Conservation (phyloP, 495 filamentous ascomycete genomes). For the Hypoxylon crocopeplum region DNA sequence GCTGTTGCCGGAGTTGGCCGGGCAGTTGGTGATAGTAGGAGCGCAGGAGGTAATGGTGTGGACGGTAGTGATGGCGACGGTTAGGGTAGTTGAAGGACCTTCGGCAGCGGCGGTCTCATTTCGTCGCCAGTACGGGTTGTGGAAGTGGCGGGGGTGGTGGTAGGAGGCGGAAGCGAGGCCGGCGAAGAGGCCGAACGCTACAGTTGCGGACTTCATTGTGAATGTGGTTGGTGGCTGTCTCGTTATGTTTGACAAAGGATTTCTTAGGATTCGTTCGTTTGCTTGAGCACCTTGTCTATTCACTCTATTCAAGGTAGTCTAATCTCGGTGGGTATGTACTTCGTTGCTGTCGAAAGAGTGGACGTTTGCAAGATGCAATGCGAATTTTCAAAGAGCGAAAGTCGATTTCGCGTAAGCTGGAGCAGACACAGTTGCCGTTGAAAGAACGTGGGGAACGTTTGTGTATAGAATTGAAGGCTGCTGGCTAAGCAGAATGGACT, state of each 20-base stretch:
- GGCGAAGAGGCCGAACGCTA: constrained; percentile 54
- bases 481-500: constrained; percentile 39
- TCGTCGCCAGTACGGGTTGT: constrained; percentile 45
- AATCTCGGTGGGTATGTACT: constrained; percentile 39
- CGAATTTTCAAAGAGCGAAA: constrained; percentile 48
- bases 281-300: constrained; percentile 18
- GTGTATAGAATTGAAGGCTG: constrained; percentile 40
- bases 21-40: constrained; percentile 69
- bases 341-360: constrained; percentile 42
- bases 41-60: constrained; percentile 69
- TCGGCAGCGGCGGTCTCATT: constrained; percentile 42
- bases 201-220: constrained; percentile 56
- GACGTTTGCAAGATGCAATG: constrained; percentile 43
- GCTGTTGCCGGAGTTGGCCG: constrained; percentile 51
- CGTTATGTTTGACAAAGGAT: constrained; percentile 24
- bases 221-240: constrained; percentile 20
- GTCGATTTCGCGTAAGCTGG: constrained; percentile 53
- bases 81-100: constrained; percentile 50
- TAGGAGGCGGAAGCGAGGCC: constrained; percentile 49
- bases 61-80: constrained; percentile 61
- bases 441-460: constrained; percentile 35
- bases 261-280: constrained; percentile 25
- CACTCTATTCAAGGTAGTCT: constrained; percentile 37
- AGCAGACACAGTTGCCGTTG: constrained; percentile 53
- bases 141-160: constrained; percentile 49